These are phyloP conservation scores for Neocatenulostroma microsporum DNA, from an alignment of 2,329 filamentous ascomycete species.

Conservation along the genomic window DNA sequence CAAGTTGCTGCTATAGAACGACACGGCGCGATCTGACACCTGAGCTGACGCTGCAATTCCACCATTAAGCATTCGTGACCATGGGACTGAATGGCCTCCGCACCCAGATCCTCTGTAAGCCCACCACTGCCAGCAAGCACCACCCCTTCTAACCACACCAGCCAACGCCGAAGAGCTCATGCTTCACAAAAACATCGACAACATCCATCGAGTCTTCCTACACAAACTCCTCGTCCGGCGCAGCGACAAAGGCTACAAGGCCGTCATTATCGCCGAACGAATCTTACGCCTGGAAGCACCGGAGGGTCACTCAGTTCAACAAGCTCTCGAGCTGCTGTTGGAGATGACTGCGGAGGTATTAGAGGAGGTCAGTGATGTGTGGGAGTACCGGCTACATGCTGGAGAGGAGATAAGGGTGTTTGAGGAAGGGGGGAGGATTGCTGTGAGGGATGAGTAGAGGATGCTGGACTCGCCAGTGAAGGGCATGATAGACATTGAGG, in stretches of 20 bases:
- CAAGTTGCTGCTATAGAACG: neutral
- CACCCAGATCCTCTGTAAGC: neutral
- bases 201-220: too few relatives aligned
- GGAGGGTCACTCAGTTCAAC: neutral
- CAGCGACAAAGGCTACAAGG: conserved; percentile 1
- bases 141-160: neutral
- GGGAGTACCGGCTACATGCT: neutral
- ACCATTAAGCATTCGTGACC: too few relatives aligned
- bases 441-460: neutral
- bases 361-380: conserved; percentile 1
- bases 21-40: too few relatives aligned
- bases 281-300: neutral
- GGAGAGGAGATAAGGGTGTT: neutral
- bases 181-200: neutral
- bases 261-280: neutral
- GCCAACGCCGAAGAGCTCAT: neutral
- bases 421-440: neutral
- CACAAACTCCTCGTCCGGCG: too few relatives aligned
- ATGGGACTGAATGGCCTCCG: neutral
- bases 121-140: neutral
- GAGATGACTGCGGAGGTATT: conserved; percentile 4
- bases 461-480: too few relatives aligned
- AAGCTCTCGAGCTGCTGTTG: conserved; percentile 1
- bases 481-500: too few relatives aligned
- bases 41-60: too few relatives aligned